phyloP scores from a whole-genome alignment of 1,139 yeast species.

The Tardiomyces digboiensis region DNA sequence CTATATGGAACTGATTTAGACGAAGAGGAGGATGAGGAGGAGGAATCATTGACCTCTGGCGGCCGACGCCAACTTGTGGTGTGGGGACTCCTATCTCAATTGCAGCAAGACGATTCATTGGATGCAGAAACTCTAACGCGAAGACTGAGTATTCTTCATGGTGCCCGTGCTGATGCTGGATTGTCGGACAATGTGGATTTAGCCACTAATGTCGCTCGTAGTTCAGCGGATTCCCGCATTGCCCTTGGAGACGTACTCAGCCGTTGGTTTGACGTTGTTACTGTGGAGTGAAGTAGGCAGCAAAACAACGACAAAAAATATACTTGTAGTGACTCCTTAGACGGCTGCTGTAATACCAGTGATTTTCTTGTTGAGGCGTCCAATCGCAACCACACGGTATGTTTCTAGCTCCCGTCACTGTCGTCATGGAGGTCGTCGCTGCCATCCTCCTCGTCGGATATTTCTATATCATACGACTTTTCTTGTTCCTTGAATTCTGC shows the following conservation, averaged over 20 bases:
- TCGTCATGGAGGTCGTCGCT: too few relatives aligned
- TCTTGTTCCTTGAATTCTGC: slow-evolving; percentile 19
- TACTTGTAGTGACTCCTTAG: too few relatives aligned
- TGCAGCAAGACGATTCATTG: not conserved
- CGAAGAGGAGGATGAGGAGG: not conserved
- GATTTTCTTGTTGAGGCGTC: too few relatives aligned
- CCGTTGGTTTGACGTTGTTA: not conserved
- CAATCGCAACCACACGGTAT: too few relatives aligned
- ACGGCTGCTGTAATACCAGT: too few relatives aligned
- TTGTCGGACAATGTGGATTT: not conserved
- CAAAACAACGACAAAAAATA: too few relatives aligned
- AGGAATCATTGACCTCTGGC: too few relatives aligned
- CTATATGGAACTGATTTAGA: not conserved
- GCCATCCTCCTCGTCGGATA: slow-evolving; percentile 17
- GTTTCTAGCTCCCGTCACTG: too few relatives aligned
- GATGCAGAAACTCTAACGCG: not conserved
- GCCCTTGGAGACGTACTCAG: not conserved
- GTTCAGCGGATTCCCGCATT: not conserved
- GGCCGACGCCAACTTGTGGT: not conserved
- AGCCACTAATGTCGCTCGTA: not conserved
- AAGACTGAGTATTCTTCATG: not conserved
- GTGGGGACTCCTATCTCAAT: not conserved
- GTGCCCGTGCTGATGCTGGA: not conserved
- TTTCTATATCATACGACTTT: slow-evolving; percentile 10
- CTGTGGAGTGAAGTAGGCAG: too few relatives aligned